Conservation (phyloP, 306 rosid species). For the Amphicarpaea edgeworthii region DNA sequence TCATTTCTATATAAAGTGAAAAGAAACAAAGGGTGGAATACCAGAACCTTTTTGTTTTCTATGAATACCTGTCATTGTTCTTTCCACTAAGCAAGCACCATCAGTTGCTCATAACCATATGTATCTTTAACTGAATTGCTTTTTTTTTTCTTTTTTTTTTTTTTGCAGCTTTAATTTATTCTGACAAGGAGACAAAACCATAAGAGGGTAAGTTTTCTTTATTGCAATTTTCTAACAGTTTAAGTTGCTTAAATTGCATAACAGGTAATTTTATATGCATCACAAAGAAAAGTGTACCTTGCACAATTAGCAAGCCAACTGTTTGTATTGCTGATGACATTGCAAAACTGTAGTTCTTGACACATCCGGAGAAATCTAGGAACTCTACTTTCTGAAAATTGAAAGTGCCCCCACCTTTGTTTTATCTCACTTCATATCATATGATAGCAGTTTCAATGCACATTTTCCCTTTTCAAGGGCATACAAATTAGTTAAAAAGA, state of each 20-base stretch:
- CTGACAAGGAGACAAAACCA: conserved; percentile 36
- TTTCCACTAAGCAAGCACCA: conserved; percentile 48
- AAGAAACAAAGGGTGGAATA: conserved; percentile 23
- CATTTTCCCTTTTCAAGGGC: conserved; percentile 22
- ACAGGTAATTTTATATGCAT: conserved; percentile 14
- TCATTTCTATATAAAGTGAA: conserved; percentile 39
- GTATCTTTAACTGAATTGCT: conserved; percentile 6
- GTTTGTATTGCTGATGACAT: conserved; percentile 8
- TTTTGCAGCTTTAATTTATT: conserved; percentile 34
- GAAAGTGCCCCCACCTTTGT: conserved; percentile 1
- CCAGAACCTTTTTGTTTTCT: conserved; percentile 16
- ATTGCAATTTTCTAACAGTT: background rate
- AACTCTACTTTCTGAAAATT: conserved; percentile 12
- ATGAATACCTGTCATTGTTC: conserved; percentile 33
- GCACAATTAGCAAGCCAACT: conserved; percentile 28
- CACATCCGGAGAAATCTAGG: conserved; percentile 22
- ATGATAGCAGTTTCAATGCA: conserved; percentile 22
- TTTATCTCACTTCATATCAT: conserved; percentile 15
- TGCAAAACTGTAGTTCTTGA: conserved; percentile 25
- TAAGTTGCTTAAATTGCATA: conserved; percentile 25
- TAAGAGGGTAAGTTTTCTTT: conserved; percentile 15
- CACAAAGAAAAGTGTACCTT: conserved; percentile 32
- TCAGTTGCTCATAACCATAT: conserved; percentile 25
- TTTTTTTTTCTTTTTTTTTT: conserved; percentile 5
- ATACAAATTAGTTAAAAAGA: conserved; percentile 7